phyloP scores from a whole-genome alignment of 169 alveolate species.

The Eimeria tenella region DNA sequence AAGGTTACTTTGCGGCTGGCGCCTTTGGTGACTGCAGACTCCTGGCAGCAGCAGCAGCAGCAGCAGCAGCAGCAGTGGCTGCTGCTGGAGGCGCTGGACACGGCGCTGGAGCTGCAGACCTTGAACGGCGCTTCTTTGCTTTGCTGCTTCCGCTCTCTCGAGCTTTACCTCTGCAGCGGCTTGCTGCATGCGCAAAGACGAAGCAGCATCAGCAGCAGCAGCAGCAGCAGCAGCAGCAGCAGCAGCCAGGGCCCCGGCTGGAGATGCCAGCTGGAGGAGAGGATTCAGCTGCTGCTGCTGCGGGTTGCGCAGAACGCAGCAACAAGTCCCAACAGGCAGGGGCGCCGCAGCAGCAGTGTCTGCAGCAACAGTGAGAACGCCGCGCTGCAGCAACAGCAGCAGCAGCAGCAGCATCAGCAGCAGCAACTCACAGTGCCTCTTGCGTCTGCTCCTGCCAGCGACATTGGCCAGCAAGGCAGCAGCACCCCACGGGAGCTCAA shows the following conservation, averaged over 20 bases:
- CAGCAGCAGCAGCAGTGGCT: conserved; percentile 34
- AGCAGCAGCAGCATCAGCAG: conserved; percentile 25
- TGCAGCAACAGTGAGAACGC: conserved; percentile 28
- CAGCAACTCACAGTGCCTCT: background rate
- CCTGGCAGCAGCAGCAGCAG: conserved; percentile 68
- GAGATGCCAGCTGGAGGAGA: conserved; percentile 22
- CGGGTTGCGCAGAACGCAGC: conserved; percentile 23
- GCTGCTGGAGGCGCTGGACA: conserved; percentile 5
- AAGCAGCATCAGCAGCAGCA: background rate
- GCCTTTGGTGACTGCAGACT: conserved; percentile 12
- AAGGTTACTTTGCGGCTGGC: conserved; percentile 17
- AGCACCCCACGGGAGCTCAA: background rate
- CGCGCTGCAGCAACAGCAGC: conserved; percentile 32
- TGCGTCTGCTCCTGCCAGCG: background rate
- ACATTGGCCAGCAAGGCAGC: background rate
- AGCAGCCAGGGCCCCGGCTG: background rate
- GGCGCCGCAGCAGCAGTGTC: conserved; percentile 61
- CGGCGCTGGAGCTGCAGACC: conserved; percentile 17
- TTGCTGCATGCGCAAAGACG: background rate
- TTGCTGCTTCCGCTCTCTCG: conserved; percentile 36
- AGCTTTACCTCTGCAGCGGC: conserved; percentile 49
- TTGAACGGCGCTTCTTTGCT: conserved; percentile 15
- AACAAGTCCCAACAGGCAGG: background rate
- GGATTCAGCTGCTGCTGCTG: conserved; percentile 8
- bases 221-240: conserved; percentile 8